Evolutionary conservation across 2,329 filamentous ascomycete genomes (phyloP).

Genomic region (Ceratocystis huliohia): DNA sequence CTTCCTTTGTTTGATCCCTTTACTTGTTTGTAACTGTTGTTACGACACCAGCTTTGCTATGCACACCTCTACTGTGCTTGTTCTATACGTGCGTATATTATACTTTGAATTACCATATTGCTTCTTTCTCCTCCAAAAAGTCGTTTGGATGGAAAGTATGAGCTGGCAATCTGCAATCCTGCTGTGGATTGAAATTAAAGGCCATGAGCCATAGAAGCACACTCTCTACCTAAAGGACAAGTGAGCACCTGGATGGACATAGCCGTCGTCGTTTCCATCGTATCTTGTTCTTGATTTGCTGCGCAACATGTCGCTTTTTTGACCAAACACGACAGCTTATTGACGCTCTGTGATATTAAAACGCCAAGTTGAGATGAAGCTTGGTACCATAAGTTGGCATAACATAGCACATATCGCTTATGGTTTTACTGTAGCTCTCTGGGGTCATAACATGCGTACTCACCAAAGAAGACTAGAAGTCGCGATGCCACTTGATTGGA

Average conservation of each 20-base stretch:
- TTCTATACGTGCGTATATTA: background rate
- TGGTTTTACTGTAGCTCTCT: background rate
- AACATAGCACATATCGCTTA: background rate
- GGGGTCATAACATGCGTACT: too few relatives aligned
- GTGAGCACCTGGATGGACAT: background rate
- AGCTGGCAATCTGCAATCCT: constrained; percentile 10
- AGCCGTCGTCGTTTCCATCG: background rate
- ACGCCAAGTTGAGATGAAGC: background rate
- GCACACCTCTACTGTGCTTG: background rate
- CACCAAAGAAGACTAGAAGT: background rate
- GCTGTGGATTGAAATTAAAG: background rate
- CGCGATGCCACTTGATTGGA: background rate
- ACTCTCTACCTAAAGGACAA: background rate
- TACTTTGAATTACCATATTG: background rate
- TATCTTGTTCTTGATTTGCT: background rate
- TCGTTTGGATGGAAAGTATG: background rate
- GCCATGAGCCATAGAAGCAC: background rate
- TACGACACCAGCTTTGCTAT: background rate
- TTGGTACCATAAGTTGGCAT: background rate
- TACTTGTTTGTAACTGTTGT: background rate
- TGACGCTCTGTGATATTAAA: background rate
- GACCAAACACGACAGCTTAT: too few relatives aligned
- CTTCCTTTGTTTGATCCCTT: background rate
- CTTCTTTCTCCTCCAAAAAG: background rate
- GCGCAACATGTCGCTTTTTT: background rate